Percentiles rank a stretch among this genome's conserved stretches.
Evolutionary conservation across 2,329 filamentous ascomycete genomes (phyloP).

Genomic region (Fusarium protoensiforme): DNA sequence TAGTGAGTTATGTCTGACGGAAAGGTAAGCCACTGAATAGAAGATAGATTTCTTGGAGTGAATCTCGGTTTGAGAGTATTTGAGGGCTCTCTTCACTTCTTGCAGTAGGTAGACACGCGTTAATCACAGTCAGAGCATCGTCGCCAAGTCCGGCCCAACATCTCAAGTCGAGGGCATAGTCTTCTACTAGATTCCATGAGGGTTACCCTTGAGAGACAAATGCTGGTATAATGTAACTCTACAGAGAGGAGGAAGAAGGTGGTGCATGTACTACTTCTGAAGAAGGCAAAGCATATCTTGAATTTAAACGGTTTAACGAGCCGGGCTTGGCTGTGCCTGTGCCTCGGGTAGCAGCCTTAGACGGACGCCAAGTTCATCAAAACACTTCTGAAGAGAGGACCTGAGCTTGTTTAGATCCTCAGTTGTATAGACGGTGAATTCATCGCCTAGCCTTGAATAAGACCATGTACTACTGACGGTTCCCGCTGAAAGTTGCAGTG

Average conservation of each 20-base stretch:
- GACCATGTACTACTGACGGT: neutral
- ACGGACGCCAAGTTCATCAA: neutral
- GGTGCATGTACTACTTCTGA: too few species aligned
- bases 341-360: neutral
- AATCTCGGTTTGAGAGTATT: neutral
- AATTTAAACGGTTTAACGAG: too few species aligned
- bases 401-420: neutral
- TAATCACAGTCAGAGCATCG: neutral
- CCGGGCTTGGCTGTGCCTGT: neutral
- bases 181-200: too few species aligned
- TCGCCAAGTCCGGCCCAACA: neutral
- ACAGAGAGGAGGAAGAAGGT: too few species aligned
- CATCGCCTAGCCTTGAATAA: neutral
- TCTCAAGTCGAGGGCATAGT: too few species aligned
- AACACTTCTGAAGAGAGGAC: neutral
- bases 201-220: too few species aligned
- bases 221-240: too few species aligned
- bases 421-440: neutral
- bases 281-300: too few species aligned
- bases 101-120: neutral
- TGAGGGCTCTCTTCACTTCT: neutral
- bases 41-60: neutral
- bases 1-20: neutral
- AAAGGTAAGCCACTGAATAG: neutral
- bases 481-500: neutral